Evolutionary conservation across 2,329 filamentous ascomycete genomes (phyloP).

Genomic region (Furcasterigmium sp.): DNA sequence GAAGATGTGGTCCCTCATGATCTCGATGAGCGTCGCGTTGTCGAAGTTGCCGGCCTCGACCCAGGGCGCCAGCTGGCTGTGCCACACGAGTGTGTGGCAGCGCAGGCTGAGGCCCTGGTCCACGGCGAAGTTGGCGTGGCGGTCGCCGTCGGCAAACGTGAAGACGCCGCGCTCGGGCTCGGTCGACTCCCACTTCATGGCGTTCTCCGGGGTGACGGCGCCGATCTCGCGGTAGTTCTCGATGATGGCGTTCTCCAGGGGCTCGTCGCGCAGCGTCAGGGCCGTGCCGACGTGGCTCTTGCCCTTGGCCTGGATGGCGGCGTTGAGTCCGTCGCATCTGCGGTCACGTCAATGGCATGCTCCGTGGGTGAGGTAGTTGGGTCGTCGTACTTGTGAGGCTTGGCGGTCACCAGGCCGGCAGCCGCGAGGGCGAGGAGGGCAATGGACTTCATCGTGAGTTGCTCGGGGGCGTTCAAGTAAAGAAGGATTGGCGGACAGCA

Average conservation of each 20-base stretch:
- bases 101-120: conserved; percentile 41
- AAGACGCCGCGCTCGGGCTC: conserved; percentile 55
- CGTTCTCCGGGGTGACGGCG: conserved; percentile 45
- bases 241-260: conserved; percentile 43
- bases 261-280: conserved; percentile 47
- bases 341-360: neutral
- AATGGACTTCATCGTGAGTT: neutral
- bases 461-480: neutral
- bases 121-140: conserved; percentile 36
- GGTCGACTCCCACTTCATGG: conserved; percentile 51
- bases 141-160: conserved; percentile 55
- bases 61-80: conserved; percentile 37
- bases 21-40: conserved; percentile 47
- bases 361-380: neutral
- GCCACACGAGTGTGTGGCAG: conserved; percentile 50
- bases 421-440: neutral
- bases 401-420: conserved; percentile 1
- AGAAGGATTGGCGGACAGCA: no score
- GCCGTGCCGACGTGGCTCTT: conserved; percentile 50
- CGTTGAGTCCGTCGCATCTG: conserved; percentile 13
- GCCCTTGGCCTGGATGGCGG: conserved; percentile 17
- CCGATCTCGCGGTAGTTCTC: conserved; percentile 48
- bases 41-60: conserved; percentile 41
- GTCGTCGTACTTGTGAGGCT: neutral
- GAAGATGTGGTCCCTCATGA: conserved; percentile 51